Evolutionary conservation across 169 alveolate genomes (phyloP).

Genomic region (Plasmodium ovale): DNA sequence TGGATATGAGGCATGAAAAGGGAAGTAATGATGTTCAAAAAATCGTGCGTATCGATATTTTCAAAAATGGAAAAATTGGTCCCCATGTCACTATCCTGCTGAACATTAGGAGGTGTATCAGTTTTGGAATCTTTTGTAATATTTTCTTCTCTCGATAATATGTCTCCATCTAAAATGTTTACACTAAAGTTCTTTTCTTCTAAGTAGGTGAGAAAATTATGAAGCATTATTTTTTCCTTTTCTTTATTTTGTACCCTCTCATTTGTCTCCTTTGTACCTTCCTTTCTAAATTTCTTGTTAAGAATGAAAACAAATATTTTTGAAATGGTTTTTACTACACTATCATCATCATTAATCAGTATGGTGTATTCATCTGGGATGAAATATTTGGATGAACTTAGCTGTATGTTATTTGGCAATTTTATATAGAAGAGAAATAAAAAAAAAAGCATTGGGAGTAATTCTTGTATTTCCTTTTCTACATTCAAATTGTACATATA

Average conservation of each 20-base stretch:
- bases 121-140: neutral
- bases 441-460: constrained; percentile 21
- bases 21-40: constrained; percentile 50
- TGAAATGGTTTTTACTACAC: constrained; percentile 52
- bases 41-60: constrained; percentile 43
- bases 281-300: constrained; percentile 26
- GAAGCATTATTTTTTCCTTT: constrained; percentile 10
- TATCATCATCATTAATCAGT: constrained; percentile 55
- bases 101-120: neutral
- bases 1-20: constrained; percentile 73
- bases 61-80: constrained; percentile 11
- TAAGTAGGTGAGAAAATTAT: constrained; percentile 16
- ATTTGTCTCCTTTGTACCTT: neutral
- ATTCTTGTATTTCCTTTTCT: constrained; percentile 43
- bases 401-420: constrained; percentile 47
- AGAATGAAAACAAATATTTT: constrained; percentile 61
- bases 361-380: constrained; percentile 56
- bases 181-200: constrained; percentile 51
- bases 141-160: neutral
- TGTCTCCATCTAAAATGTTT: constrained; percentile 3
- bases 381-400: constrained; percentile 50
- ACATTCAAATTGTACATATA: constrained; percentile 45
- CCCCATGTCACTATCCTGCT: neutral
- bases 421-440: constrained; percentile 61
- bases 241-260: constrained; percentile 2